These are phyloP conservation scores for Spinacia oleracea DNA, from an alignment of 179 eudicot genomes.

Conservation along the genomic window DNA sequence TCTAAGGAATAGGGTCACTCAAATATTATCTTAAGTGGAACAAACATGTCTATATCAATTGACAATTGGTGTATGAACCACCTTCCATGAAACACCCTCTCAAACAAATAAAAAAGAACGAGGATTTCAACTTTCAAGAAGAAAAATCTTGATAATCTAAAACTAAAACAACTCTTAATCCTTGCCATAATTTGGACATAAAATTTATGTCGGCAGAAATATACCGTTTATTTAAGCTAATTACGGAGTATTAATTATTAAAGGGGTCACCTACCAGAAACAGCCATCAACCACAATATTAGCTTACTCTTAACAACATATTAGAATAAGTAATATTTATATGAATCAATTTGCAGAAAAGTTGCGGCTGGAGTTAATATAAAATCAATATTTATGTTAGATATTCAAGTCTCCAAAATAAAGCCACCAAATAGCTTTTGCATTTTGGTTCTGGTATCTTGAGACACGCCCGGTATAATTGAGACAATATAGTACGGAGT, in stretches of 20 bases:
- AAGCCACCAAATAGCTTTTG: constrained; percentile 30
- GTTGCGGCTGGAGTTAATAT: constrained; percentile 33
- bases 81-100: too few species aligned
- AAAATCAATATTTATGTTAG: too few species aligned
- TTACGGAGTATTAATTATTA: too few species aligned
- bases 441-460: constrained; percentile 43
- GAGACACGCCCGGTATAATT: constrained; percentile 40
- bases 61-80: too few species aligned
- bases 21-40: too few species aligned
- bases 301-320: neutral
- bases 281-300: constrained; percentile 1
- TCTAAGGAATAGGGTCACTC: too few species aligned
- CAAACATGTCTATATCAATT: too few species aligned
- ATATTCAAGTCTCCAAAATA: neutral
- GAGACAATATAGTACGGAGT: constrained; percentile 32
- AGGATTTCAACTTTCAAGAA: neutral
- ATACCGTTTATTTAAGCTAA: neutral
- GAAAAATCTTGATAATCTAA: neutral
- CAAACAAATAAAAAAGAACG: too few species aligned
- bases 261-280: neutral
- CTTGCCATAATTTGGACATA: neutral
- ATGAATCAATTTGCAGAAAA: constrained; percentile 18
- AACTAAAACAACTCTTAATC: neutral
- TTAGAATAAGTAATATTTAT: neutral
- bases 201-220: constrained; percentile 26